phyloP scores from a whole-genome alignment of 1,284 basidiomycete species.

The Phylloboletellus chloephorus region DNA sequence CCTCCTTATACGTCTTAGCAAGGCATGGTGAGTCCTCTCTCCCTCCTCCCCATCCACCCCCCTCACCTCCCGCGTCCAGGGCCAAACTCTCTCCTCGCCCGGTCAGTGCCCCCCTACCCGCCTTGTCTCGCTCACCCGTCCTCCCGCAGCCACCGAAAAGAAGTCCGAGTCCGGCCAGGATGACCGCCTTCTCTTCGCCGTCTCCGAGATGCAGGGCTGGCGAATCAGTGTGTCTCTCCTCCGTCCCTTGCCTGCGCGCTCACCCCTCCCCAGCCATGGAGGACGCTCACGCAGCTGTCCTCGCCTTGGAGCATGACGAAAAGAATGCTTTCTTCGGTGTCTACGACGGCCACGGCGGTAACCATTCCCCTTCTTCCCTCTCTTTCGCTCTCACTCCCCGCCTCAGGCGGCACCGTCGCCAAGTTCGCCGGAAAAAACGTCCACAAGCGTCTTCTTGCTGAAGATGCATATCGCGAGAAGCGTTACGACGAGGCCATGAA shows the following conservation, averaged over 20 bases:
- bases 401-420: slow-evolving; percentile 79
- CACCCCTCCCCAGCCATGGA: slow-evolving; percentile 76
- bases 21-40: slow-evolving; percentile 26
- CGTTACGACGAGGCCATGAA: slow-evolving; percentile 80
- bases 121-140: slow-evolving; percentile 17
- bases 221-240: slow-evolving; percentile 74
- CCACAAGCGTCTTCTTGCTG: slow-evolving; percentile 72
- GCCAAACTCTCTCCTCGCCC: slow-evolving; percentile 69
- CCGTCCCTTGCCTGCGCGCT: background rate
- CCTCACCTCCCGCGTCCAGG: slow-evolving; percentile 36
- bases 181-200: slow-evolving; percentile 73
- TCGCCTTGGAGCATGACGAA: slow-evolving; percentile 58
- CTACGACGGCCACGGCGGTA: slow-evolving; percentile 98
- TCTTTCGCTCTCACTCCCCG: slow-evolving; percentile 11
- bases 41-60: slow-evolving; percentile 9
- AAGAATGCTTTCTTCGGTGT: slow-evolving; percentile 89
- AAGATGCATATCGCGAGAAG: slow-evolving; percentile 68
- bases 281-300: slow-evolving; percentile 86
- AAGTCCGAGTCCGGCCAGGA: slow-evolving; percentile 75
- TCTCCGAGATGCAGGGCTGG: slow-evolving; percentile 99
- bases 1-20: slow-evolving; percentile 30
- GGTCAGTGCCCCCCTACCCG: slow-evolving; percentile 37
- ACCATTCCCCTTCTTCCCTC: slow-evolving; percentile 2
- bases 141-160: slow-evolving; percentile 72
- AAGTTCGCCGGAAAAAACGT: slow-evolving; percentile 88